Evolutionary conservation across 306 rosid species (phyloP).

Genomic region (barrel medic (Medicago truncatula)): MtrunA17r5.0-ANR NC_053043.1:23364001-23364500

Average conservation of each 20-base stretch:
- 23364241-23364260: conserved; percentile 44
- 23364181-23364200: conserved; percentile 47
- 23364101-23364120: conserved; percentile 68
- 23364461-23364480: conserved; percentile 69
- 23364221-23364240: conserved; percentile 35
- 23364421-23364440: conserved; percentile 59
- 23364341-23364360: conserved; percentile 55
- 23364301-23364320: conserved; percentile 26
- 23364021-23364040: conserved; percentile 32
- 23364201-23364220: conserved; percentile 34
- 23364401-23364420: conserved; percentile 48
- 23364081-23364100: conserved; percentile 61
- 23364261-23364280: conserved; percentile 16
- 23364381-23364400: conserved; percentile 48
- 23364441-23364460: conserved; percentile 70
- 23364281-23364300: conserved; percentile 31
- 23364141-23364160: conserved; percentile 32
- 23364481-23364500: conserved; percentile 55
- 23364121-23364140: conserved; percentile 42
- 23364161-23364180: neutral
- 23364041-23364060: conserved; percentile 48
- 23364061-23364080: conserved; percentile 68
- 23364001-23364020: conserved; percentile 45
- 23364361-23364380: conserved; percentile 8
- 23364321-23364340: conserved; percentile 31